Evolutionary conservation across 768 basidiomycete species (phyloP).

Genomic region (Rhizopogon roseolus): DNA sequence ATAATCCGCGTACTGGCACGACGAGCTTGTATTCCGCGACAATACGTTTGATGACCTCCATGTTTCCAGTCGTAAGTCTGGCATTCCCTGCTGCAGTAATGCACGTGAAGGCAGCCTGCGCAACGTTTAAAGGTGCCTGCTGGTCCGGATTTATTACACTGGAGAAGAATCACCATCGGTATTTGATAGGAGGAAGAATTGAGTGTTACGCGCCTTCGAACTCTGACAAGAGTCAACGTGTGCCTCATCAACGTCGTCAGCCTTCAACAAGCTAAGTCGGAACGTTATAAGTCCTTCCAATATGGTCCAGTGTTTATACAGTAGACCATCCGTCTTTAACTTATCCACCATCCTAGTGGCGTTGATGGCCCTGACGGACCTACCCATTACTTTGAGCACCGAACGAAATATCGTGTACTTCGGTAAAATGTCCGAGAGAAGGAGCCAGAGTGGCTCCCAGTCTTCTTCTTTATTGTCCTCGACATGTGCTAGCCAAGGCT

Average conservation of each 20-base stretch:
- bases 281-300: slow-evolving; percentile 15
- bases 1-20: slow-evolving; percentile 14
- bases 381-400: slow-evolving; percentile 13
- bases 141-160: slow-evolving; percentile 23
- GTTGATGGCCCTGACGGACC: slow-evolving; percentile 11
- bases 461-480: slow-evolving; percentile 15
- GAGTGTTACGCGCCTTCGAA: slow-evolving; percentile 10
- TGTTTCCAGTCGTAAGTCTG: slow-evolving; percentile 25
- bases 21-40: slow-evolving; percentile 21
- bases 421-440: slow-evolving; percentile 20
- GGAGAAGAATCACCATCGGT: background rate
- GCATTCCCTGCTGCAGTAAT: slow-evolving; percentile 27
- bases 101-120: slow-evolving; percentile 22
- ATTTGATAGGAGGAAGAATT: background rate
- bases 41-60: slow-evolving; percentile 21
- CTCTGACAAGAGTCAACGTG: slow-evolving; percentile 22
- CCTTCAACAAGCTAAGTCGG: slow-evolving; percentile 11
- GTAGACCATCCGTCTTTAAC: slow-evolving; percentile 9
- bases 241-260: slow-evolving; percentile 4
- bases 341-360: slow-evolving; percentile 7
- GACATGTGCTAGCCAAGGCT: slow-evolving; percentile 21
- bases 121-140: slow-evolving; percentile 22
- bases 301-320: slow-evolving; percentile 15
- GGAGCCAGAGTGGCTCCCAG: slow-evolving; percentile 23
- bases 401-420: slow-evolving; percentile 21